Evolutionary conservation across 1,284 basidiomycete species (phyloP).

Genomic region (Meripilus lineatus): DNA sequence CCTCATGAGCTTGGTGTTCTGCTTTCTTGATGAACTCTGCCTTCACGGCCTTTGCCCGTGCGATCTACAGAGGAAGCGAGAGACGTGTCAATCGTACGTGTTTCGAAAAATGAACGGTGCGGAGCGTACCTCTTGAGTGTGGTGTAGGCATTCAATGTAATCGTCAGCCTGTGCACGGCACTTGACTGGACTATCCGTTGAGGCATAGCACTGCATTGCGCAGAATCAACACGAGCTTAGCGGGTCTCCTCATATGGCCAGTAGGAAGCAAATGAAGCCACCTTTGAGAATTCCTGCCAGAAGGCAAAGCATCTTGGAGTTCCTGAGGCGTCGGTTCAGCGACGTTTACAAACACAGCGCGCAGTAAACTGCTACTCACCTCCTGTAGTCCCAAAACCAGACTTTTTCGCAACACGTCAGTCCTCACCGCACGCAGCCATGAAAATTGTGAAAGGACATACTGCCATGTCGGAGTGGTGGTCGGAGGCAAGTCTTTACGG

Average conservation of each 20-base stretch:
- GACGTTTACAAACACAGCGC: too few relatives aligned
- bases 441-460: too few relatives aligned
- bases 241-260: not conserved
- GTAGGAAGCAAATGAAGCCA: conserved; percentile 23
- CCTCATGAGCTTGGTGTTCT: conserved; percentile 61
- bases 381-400: conserved; percentile 64
- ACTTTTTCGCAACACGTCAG: conserved; percentile 26
- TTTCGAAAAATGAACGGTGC: conserved; percentile 4
- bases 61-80: conserved; percentile 43
- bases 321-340: conserved; percentile 43
- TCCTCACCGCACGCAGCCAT: too few relatives aligned
- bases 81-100: conserved; percentile 4
- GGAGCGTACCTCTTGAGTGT: conserved; percentile 76
- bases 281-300: conserved; percentile 91
- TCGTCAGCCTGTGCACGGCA: conserved; percentile 79
- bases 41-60: conserved; percentile 70
- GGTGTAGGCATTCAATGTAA: conserved; percentile 92
- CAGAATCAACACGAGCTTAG: not conserved
- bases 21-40: conserved; percentile 70
- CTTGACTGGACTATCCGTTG: conserved; percentile 71
- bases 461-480: too few relatives aligned
- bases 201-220: conserved; percentile 76
- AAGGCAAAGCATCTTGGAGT: conserved; percentile 87
- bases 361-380: conserved; percentile 40
- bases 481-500: too few relatives aligned